Conservation (phyloP, 2,329 filamentous ascomycete genomes). For the Coniochaeta hoffmannii region DNA sequence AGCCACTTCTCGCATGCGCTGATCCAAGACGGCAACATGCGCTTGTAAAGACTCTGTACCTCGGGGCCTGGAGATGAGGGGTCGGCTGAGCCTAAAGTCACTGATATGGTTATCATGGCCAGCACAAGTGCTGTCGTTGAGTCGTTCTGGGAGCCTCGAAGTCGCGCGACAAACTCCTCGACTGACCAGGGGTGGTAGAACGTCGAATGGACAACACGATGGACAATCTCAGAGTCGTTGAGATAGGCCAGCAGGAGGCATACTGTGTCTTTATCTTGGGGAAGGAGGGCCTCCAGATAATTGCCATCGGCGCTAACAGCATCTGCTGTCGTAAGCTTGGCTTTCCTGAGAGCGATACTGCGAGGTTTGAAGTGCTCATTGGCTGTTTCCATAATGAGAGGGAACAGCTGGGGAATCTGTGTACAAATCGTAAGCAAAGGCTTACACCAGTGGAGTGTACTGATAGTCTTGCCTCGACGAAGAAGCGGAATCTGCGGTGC, state of each 20-base stretch:
- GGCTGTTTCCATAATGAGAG: constrained; percentile 13
- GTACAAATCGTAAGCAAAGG: neutral
- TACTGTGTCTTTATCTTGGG: constrained; percentile 18
- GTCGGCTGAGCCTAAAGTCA: neutral
- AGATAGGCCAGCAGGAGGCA: constrained; percentile 20
- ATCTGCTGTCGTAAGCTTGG: constrained; percentile 3
- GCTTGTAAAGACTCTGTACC: neutral
- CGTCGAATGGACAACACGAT: constrained; percentile 17
- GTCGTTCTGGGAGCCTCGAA: neutral
- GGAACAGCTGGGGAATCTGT: constrained; percentile 13
- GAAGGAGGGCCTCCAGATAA: constrained; percentile 12
- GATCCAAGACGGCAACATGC: constrained; percentile 12
- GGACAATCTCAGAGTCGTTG: constrained; percentile 20
- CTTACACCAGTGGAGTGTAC: no score
- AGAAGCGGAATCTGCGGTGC: constrained; percentile 14
- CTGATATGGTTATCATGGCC: constrained; percentile 16
- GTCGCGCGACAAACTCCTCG: neutral
- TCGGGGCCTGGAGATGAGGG: neutral
- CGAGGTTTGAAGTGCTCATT: constrained; percentile 14
- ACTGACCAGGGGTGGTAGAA: neutral
- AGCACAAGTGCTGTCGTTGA: constrained; percentile 21
- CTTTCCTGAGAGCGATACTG: constrained; percentile 8
- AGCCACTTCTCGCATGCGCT: constrained; percentile 16
- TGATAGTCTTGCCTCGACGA: constrained; percentile 10
- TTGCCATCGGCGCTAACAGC: neutral